These are phyloP conservation scores for Emergomyces africanus DNA, from an alignment of 2,329 filamentous ascomycete species.

Conservation along the genomic window DNA sequence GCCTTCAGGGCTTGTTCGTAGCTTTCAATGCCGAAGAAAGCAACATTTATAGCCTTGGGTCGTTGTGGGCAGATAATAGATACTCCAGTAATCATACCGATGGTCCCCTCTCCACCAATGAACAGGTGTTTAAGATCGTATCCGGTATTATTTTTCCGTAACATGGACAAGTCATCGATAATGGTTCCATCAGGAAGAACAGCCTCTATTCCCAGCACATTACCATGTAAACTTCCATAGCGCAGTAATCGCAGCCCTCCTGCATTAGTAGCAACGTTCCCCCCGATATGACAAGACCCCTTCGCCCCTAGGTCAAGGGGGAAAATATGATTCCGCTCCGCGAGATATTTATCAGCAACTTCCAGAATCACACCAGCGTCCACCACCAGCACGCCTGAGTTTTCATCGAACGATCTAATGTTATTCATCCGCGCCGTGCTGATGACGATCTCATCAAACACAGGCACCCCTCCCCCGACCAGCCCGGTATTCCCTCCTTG, in stretches of 20 bases:
- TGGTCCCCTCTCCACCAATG: conserved; percentile 88
- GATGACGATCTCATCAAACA: conserved; percentile 97
- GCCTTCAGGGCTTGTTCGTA: conserved; percentile 80
- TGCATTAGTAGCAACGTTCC: conserved; percentile 92
- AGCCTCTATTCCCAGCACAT: conserved; percentile 79
- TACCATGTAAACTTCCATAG: conserved; percentile 91
- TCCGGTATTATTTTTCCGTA: conserved; percentile 97
- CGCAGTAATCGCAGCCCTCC: conserved; percentile 79
- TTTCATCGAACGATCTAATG: conserved; percentile 83
- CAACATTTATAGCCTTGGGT: conserved; percentile 81
- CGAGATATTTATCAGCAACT: conserved; percentile 72
- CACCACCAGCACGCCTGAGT: conserved; percentile 77
- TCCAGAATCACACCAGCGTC: conserved; percentile 90
- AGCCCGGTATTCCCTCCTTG: conserved; percentile 96
- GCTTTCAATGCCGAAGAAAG: conserved; percentile 81
- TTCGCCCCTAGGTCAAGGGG: conserved; percentile 96
- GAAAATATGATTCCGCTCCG: conserved; percentile 76
- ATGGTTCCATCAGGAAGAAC: conserved; percentile 90
- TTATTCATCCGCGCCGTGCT: conserved; percentile 82
- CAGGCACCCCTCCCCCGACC: conserved; percentile 87
- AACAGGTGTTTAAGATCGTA: conserved; percentile 97
- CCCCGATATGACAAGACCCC: conserved; percentile 90
- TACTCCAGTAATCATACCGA: conserved; percentile 84
- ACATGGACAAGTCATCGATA: conserved; percentile 71
- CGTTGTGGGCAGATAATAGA: conserved; percentile 82